These are phyloP conservation scores for Xylaria arbuscula DNA, from an alignment of 2,329 filamentous ascomycete species.

Conservation along the genomic window DNA sequence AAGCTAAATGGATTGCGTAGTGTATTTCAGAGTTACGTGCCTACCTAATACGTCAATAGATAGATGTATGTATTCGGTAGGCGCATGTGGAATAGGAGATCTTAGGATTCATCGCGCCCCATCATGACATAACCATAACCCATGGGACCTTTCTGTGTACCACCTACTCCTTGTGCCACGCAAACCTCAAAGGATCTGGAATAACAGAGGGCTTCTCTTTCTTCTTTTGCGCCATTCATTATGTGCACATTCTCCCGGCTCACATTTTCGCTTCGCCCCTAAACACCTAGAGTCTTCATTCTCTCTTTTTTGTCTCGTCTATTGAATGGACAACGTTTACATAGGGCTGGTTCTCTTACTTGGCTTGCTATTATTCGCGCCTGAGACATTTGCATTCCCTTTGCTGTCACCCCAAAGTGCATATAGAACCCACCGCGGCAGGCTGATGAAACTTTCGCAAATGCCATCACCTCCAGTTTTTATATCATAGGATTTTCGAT, in stretches of 20 bases:
- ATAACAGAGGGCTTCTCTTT: neutral
- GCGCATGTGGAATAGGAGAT: neutral
- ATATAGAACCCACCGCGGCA: neutral
- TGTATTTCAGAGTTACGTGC: neutral
- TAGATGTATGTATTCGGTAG: conserved; percentile 14
- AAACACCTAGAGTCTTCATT: neutral
- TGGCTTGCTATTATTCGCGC: conserved; percentile 17
- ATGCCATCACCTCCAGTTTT: neutral
- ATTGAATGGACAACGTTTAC: neutral
- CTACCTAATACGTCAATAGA: neutral
- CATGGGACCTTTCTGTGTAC: neutral
- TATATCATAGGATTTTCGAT: neutral
- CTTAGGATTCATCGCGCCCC: neutral
- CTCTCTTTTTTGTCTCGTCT: neutral
- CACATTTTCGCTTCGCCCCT: conserved; percentile 10
- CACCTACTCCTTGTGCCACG: conserved; percentile 7
- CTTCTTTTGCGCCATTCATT: neutral
- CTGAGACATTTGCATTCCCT: neutral
- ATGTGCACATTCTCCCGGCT: neutral
- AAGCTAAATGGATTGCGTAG: too few species aligned
- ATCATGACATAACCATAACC: conserved; percentile 20
- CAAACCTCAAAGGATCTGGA: neutral
- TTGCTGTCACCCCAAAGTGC: neutral
- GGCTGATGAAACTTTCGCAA: neutral
- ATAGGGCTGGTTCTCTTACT: neutral